Evolutionary conservation across 495 filamentous ascomycete genomes (phyloP).

Genomic region (Pyrenula massariospora): DNA sequence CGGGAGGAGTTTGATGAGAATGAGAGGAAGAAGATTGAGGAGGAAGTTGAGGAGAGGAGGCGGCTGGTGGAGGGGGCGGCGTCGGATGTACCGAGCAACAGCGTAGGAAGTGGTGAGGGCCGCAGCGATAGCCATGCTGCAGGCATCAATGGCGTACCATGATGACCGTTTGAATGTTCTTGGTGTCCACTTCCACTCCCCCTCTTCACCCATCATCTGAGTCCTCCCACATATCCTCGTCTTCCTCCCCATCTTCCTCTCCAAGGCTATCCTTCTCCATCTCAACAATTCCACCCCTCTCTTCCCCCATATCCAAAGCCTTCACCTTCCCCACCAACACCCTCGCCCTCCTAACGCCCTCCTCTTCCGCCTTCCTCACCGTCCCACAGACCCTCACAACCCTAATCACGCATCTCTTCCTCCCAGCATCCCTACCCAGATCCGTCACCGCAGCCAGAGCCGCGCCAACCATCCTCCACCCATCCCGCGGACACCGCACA

Average conservation of each 20-base stretch:
- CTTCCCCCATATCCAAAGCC: constrained; percentile 20
- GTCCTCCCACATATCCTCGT: constrained; percentile 23
- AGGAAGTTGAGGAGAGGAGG: constrained; percentile 36
- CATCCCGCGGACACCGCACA: constrained; percentile 61
- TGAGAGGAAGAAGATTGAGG: constrained; percentile 62
- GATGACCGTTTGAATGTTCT: too few species aligned
- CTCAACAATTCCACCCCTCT: constrained; percentile 24
- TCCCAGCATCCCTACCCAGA: constrained; percentile 2
- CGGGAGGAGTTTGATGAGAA: constrained; percentile 79
- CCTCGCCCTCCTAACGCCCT: constrained; percentile 66
- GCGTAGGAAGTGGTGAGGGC: too few species aligned
- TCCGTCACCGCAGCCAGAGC: constrained; percentile 46
- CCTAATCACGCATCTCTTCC: constrained; percentile 56
- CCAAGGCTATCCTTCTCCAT: background rate
- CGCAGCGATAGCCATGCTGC: constrained; percentile 13
- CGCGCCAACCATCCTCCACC: constrained; percentile 81
- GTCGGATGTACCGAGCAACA: background rate
- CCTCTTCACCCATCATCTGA: constrained; percentile 8
- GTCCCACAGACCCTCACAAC: constrained; percentile 92
- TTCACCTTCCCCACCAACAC: constrained; percentile 54
- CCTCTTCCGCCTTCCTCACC: constrained; percentile 83
- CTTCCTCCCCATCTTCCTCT: constrained; percentile 33
- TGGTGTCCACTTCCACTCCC: constrained; percentile 1
- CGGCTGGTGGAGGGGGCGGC: constrained; percentile 4
- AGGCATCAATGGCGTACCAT: background rate